Evolutionary conservation across 2,329 filamentous ascomycete species (phyloP), one percentile per base, ranked within the genome.

Genomic region (Rutstroemia sydowiana): DNA sequence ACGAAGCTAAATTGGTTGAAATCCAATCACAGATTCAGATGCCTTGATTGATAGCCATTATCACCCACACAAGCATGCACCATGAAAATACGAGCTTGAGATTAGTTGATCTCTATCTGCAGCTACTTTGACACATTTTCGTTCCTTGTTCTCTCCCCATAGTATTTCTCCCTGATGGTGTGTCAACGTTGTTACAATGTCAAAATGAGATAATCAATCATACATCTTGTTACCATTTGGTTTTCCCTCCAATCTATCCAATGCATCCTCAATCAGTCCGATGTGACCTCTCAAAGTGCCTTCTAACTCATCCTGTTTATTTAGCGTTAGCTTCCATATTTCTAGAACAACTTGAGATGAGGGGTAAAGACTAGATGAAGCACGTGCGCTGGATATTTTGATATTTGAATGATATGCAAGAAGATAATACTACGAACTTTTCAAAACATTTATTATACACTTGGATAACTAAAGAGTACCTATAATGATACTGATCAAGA

Each of bases 221-320:
- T 41, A 57, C 44, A 59, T 58, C 32, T 59, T 57, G 40, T 62
- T 57, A 30, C 56, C 55, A 30, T 52, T 57, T 34, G 31, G 51
- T 45, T 54, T 57, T 13, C 57, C 54, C 49, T 61, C 51, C 7
- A 59, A 44, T 40, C 55, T 45, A 23, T 57, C 53, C 7, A 61
- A 49, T 3, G 47, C 48, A 37, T 61, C 60, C 53, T 56, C 57
- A 23, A 60, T 59, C 8, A 58, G 34, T n/a, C 57, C 53, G 32
- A 59, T 60, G 28, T 60, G 52, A 3, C 52, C 57, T 39, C 57
- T 48, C 7, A 59, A 47, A 13, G 55, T 58, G 6, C 59, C 59
- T 43, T 60, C 55, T 26, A 58, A 46, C 42, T 57, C 54, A 40
- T 57, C 54, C 53, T 61, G 31, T 31, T 30, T 39, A n/a, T 20